These are phyloP conservation scores for Citropsis articulata DNA, from an alignment of 345 rosid genomes.

Conservation along the genomic window DNA sequence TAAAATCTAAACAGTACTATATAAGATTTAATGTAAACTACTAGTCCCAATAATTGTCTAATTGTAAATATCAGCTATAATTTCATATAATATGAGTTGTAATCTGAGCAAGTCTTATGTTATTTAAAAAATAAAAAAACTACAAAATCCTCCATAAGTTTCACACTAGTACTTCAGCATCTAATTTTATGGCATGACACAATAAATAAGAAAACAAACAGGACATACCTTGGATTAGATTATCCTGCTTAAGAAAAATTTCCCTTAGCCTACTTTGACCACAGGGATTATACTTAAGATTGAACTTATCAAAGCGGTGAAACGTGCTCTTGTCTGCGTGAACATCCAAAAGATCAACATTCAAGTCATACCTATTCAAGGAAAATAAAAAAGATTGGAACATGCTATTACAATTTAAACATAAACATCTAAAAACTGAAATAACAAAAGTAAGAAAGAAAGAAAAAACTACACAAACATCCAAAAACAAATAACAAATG, in stretches of 20 bases:
- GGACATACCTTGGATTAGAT: constrained; percentile 87
- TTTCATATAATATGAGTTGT: too few species aligned
- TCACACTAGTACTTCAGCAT: not conserved
- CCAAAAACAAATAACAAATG: too few species aligned
- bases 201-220: constrained; percentile 8
- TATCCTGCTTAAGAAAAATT: constrained; percentile 98
- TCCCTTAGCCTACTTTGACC: constrained; percentile 99
- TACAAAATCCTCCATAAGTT: not conserved
- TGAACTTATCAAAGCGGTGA: constrained; percentile 99
- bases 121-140: not conserved
- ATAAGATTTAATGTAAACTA: too few species aligned
- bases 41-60: too few species aligned
- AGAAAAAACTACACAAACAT: too few species aligned
- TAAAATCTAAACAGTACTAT: too few species aligned
- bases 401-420: not conserved
- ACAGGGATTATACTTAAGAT: constrained; percentile 98
- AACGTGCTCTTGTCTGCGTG: constrained; percentile 99
- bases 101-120: too few species aligned
- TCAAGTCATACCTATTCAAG: constrained; percentile 75
- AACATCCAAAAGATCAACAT: constrained; percentile 98
- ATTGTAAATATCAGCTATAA: too few species aligned
- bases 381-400: constrained; percentile 5
- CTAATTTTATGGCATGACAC: not conserved
- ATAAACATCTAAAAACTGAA: not conserved
- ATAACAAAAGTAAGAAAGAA: too few species aligned